Evolutionary conservation across 179 eudicot genomes (phyloP), one percentile per base, ranked within the genome.

Genomic region (Sideroxylon spinosum): DNA sequence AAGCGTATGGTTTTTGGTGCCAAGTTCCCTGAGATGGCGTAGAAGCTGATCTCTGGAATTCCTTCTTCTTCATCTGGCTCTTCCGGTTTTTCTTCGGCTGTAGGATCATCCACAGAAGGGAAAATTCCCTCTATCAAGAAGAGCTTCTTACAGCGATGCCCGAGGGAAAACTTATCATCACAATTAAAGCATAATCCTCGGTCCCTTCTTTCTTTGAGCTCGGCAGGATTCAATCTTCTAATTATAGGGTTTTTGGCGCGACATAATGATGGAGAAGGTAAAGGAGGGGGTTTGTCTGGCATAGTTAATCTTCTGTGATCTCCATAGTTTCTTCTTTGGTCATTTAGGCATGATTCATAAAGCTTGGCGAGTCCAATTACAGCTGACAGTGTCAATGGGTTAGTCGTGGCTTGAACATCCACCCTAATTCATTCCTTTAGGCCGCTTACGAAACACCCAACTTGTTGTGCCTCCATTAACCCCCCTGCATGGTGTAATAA

Each of bases 401-500:
- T 65, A 7, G 37, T n/a, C n/a, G n/a, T 12, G 10, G 70, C 70
- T 23, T 65, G 70, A 7, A 65, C 70, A 7, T 65, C 70, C 32
- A 65, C 70, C 17, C 46, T 65, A 9, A 65, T 65, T 5, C 13
- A 0, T 23, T 65, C 70, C 6, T 1, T 65, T 9, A 65, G 46
- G 10, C 17, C 70, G 26, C 70, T 65, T 10, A 65, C 7, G 19
- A 65, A 65, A 65, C 70, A 25, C 70, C 70, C 70, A 7, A 65
- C 32, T 29, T 65, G 46, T 65, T 65, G 70, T 10, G 32, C 9
- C 9, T 28, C 32, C 3, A 16, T 65, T 29, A 65, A 7, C 3
- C 10, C 12, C 37, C 70, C 70, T 23, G 46, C 46, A 22, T 16
- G 23, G 16, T 8, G 23, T 12, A 65, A 7, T 10, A 65, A n/a